Evolutionary conservation across 495 filamentous ascomycete genomes (phyloP).

Genomic region (Articulospora tetracladia): DNA sequence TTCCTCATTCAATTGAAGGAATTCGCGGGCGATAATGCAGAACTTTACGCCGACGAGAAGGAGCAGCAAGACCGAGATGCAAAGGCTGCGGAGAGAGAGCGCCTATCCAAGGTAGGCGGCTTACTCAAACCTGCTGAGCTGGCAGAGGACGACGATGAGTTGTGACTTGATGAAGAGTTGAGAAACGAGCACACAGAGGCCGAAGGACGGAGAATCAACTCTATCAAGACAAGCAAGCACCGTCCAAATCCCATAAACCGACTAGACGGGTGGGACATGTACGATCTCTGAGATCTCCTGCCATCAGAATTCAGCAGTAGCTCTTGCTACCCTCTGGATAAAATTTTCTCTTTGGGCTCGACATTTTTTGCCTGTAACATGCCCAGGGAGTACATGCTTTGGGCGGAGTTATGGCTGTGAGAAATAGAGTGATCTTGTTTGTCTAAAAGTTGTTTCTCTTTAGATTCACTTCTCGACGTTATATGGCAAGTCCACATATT

Average conservation of each 20-base stretch:
- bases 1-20: slow-evolving; percentile 97
- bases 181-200: slow-evolving; percentile 48
- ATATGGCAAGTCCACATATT: slow-evolving; percentile 17
- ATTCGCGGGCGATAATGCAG: slow-evolving; percentile 87
- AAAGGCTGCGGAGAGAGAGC: slow-evolving; percentile 75
- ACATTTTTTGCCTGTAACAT: slow-evolving; percentile 8
- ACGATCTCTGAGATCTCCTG: slow-evolving; percentile 20
- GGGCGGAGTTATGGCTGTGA: slow-evolving; percentile 13
- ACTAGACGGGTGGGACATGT: slow-evolving; percentile 30
- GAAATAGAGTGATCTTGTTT: slow-evolving; percentile 17
- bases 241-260: slow-evolving; percentile 7
- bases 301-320: not conserved
- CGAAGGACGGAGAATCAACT: not conserved
- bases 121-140: slow-evolving; percentile 90
- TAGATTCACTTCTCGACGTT: slow-evolving; percentile 17
- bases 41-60: slow-evolving; percentile 92
- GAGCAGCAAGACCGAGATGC: slow-evolving; percentile 79
- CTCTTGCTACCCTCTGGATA: slow-evolving; percentile 11
- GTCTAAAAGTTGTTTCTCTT: slow-evolving; percentile 21
- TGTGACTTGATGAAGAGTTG: slow-evolving; percentile 76
- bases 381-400: slow-evolving; percentile 8
- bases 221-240: not conserved
- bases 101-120: slow-evolving; percentile 87
- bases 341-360: slow-evolving; percentile 5
- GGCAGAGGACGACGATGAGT: slow-evolving; percentile 74